phyloP scores from a whole-genome alignment of 2,329 filamentous ascomycete genomes.

The Arthrobotrys musiformis region DNA sequence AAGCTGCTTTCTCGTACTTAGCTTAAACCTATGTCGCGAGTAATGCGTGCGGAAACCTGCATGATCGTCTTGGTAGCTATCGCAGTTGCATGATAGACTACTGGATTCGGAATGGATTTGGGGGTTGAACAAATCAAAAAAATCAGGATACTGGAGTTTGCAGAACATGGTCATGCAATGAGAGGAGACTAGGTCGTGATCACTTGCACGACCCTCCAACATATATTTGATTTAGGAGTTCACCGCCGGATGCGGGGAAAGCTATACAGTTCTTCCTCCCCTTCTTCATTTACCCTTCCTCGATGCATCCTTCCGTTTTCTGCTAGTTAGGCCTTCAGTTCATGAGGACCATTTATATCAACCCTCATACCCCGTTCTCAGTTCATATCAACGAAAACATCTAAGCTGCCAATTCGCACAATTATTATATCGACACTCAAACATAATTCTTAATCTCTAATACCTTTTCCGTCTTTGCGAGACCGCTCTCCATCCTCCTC shows the following conservation, averaged over 20 bases:
- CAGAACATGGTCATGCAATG: neutral
- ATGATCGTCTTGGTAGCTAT: slow-evolving; percentile 10
- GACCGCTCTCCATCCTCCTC: neutral
- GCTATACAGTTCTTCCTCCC: neutral
- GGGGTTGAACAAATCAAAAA: neutral
- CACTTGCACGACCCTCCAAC: slow-evolving; percentile 51
- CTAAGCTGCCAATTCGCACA: neutral
- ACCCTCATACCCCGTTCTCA: neutral
- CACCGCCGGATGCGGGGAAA: slow-evolving; percentile 35
- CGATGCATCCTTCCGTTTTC: neutral
- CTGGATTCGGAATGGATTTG: slow-evolving; percentile 28
- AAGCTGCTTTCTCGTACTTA: neutral
- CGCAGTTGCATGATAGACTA: neutral
- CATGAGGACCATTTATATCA: neutral
- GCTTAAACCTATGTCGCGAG: neutral
- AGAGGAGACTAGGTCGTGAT: slow-evolving; percentile 31
- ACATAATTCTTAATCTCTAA: neutral
- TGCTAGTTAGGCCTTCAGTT: neutral
- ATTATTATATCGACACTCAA: neutral
- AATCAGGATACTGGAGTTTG: slow-evolving; percentile 7
- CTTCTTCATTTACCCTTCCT: neutral
- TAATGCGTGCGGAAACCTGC: slow-evolving; percentile 37
- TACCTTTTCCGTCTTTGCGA: neutral
- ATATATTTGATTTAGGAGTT: slow-evolving; percentile 31
- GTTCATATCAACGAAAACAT: neutral